Conservation (phyloP, 148 eudicot genomes). For the Nepenthes mirabilis region DNA sequence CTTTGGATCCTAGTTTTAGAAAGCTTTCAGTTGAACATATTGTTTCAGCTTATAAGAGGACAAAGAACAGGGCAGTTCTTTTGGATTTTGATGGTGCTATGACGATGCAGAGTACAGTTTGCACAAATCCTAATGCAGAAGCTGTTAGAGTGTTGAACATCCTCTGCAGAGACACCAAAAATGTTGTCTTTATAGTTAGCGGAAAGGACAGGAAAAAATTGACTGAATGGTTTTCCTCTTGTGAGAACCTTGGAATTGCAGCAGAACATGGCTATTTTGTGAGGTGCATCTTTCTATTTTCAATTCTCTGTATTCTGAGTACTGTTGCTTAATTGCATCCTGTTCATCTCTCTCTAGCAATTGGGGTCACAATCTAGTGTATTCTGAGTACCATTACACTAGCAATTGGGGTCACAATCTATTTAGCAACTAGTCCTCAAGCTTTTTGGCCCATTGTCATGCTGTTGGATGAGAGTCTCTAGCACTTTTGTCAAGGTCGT, state of each 20-base stretch:
- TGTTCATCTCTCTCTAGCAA: too few species aligned
- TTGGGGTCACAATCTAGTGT: too few species aligned
- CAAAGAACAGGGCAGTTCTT: slow-evolving; percentile 36
- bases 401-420: too few species aligned
- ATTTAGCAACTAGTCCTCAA: too few species aligned
- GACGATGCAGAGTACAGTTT: slow-evolving; percentile 22
- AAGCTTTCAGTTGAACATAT: slow-evolving; percentile 42
- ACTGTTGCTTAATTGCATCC: neutral
- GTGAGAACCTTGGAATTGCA: slow-evolving; percentile 33
- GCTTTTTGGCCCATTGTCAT: too few species aligned
- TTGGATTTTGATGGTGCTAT: slow-evolving; percentile 44
- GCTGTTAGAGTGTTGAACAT: slow-evolving; percentile 23
- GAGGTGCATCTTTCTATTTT: slow-evolving; percentile 13
- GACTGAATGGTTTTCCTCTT: slow-evolving; percentile 36
- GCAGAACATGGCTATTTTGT: slow-evolving; percentile 54
- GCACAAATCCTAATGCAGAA: slow-evolving; percentile 22
- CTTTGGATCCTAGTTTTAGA: slow-evolving; percentile 35
- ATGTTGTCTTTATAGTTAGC: slow-evolving; percentile 41
- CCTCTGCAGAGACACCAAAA: slow-evolving; percentile 30
- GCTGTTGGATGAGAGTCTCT: too few species aligned
- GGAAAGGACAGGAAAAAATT: slow-evolving; percentile 27
- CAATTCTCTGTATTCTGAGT: neutral
- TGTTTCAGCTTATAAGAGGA: slow-evolving; percentile 40
- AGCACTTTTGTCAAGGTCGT: too few species aligned
- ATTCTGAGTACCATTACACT: too few species aligned